A percentile compares a stretch with the other conserved stretches of the same genome.
Conservation (phyloP, 441 rosid species). For the Gossypium laxum region DNA sequence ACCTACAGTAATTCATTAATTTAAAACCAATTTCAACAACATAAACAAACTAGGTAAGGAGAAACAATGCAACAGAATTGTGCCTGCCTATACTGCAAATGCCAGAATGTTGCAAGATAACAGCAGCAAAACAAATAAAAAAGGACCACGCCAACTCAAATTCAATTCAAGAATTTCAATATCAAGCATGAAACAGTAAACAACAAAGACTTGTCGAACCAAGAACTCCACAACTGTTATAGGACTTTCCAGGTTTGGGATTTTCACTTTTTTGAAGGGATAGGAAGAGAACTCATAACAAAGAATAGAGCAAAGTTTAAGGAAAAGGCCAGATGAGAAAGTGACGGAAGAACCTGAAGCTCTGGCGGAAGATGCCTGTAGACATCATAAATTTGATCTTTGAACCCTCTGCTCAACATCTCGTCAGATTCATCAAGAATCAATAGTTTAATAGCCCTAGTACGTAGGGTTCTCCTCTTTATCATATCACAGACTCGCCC, state of each 20-base stretch:
- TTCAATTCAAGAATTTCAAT: not conserved
- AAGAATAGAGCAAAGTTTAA: not conserved
- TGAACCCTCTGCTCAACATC: conserved; percentile 97
- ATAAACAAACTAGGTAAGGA: not conserved
- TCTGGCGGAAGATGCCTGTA: conserved; percentile 96
- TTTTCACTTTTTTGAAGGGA: not conserved
- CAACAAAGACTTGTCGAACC: not conserved
- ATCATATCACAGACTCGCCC: conserved; percentile 99
- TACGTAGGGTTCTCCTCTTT: conserved; percentile 84
- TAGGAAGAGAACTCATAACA: not conserved
- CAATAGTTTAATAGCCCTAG: conserved; percentile 67
- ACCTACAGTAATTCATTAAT: conserved; percentile 26
- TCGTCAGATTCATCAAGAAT: conserved; percentile 96
- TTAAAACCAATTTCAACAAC: not conserved
- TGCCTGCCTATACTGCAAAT: not conserved
- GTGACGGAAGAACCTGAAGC: conserved; percentile 51
- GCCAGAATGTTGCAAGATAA: not conserved
- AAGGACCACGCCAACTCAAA: not conserved
- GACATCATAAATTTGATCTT: conserved; percentile 93
- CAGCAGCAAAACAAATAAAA: not conserved
- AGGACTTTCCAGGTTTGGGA: not conserved
- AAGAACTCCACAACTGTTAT: not conserved
- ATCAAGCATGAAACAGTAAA: not conserved
- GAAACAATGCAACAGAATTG: not conserved
- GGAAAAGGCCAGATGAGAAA: not conserved